Base-by-base conservation (phyloP, 176 grass and related monocot genomes). In the Canna indica region DNA sequence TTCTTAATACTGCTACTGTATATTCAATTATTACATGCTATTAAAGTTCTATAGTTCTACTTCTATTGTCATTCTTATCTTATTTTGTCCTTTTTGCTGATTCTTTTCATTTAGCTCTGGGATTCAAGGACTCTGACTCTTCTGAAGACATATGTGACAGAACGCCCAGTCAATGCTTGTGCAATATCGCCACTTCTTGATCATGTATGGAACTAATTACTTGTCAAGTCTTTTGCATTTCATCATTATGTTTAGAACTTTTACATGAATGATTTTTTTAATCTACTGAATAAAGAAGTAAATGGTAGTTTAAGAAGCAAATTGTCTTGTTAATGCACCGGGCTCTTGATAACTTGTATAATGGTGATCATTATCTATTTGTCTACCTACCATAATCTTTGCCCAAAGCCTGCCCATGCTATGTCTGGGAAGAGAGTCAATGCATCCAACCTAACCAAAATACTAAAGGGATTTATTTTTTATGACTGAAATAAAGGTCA, bases 171-270 rank as follows among this genome's bases (percentile, higher is more conserved):
- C 47, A 93, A 99, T 82, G 86, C 94, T 73, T 85, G 83, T 22
- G 90, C 91, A 57, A 85, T 99, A 71, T 99, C 90, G 84, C 94
- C 94, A 30, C 81, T 87, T 54, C 86, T 93, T 63, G 78, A 99
- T 68, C 85, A 91, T 68, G 94, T 99, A 87, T 65, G 80, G 45
- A 22, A 36, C 64, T 76, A 58, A 50, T 26, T 44, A 20, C 42
- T 46, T 25, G 41, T 36, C 26, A 33, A 33, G 18, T 14, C 22
- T 50, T 68, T 35, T 57, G n/a, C 24, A n/a, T 54, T 54, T 7
- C 20, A n/a, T 54, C 18, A 54, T 54, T 18, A 54, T 54, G 22
- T 54, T n/a, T 24, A 5, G 50, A 54, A 54, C 22, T 0, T 0
- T 1, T 5, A n/a, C 5, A 52, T 52, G 47, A n/a, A 52, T 52